phyloP scores from a whole-genome alignment of 352 stramenopile genomes.

The Globisporangium nagaii region DNA sequence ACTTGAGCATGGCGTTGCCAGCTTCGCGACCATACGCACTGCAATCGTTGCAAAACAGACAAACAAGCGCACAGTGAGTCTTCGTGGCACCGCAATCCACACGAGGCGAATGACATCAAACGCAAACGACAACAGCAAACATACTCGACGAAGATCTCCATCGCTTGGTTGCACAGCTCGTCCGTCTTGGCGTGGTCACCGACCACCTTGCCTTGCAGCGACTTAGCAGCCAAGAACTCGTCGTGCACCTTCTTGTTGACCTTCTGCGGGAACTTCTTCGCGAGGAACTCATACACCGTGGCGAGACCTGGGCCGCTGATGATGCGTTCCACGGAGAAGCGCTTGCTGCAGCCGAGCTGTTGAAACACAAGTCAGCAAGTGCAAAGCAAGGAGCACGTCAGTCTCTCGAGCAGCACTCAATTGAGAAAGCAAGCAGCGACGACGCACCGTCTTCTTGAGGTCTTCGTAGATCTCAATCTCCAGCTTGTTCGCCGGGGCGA shows the following conservation, averaged over 20 bases:
- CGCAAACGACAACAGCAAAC: slow-evolving; percentile 9
- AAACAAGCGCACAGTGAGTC: neutral
- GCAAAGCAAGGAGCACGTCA: neutral
- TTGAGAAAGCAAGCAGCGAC: neutral
- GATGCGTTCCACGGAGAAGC: slow-evolving; percentile 95
- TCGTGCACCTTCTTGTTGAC: slow-evolving; percentile 76
- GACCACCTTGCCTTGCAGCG: slow-evolving; percentile 79
- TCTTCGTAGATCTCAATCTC: slow-evolving; percentile 86
- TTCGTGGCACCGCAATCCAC: neutral
- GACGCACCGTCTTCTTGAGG: slow-evolving; percentile 47
- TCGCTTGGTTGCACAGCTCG: slow-evolving; percentile 82
- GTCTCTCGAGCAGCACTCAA: neutral
- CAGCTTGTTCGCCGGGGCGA: slow-evolving; percentile 85
- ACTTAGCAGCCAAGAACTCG: slow-evolving; percentile 52
- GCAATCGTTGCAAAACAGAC: slow-evolving; percentile 4
- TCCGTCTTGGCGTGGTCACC: slow-evolving; percentile 84
- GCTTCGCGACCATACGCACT: slow-evolving; percentile 93
- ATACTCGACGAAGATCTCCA: slow-evolving; percentile 93
- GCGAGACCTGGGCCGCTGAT: slow-evolving; percentile 93
- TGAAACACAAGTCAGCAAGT: neutral
- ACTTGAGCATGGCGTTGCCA: slow-evolving; percentile 93
- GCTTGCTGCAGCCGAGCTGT: slow-evolving; percentile 79
- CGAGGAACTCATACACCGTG: slow-evolving; percentile 96
- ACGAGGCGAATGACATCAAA: neutral
- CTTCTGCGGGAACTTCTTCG: slow-evolving; percentile 86